Conservation (phyloP, 1,139 yeast genomes). For the Blastobotrys persicus region DNA sequence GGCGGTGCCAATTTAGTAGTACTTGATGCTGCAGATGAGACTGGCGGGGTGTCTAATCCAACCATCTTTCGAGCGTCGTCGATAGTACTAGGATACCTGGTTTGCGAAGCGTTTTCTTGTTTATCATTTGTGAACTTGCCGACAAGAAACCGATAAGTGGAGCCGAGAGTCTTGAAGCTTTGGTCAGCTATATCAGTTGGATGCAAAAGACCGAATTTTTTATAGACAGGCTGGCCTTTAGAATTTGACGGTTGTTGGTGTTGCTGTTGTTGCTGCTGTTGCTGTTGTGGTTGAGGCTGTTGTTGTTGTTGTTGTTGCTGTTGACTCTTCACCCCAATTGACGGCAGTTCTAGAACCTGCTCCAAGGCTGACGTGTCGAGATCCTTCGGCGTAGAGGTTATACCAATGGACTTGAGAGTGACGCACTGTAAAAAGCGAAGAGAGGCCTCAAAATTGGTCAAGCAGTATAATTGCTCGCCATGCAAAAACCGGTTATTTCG, state of each 20-base stretch:
- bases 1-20: constrained; percentile 15
- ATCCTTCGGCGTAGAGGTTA: constrained; percentile 19
- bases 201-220: constrained; percentile 2
- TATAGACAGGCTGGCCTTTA: not conserved
- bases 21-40: constrained; percentile 4
- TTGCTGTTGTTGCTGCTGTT: not conserved
- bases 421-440: constrained; percentile 52
- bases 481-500: constrained; percentile 46
- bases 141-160: constrained; percentile 35
- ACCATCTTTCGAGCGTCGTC: constrained; percentile 31
- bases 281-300: constrained; percentile 1
- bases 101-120: constrained; percentile 12
- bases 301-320: constrained; percentile 1
- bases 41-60: constrained; percentile 23
- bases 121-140: constrained; percentile 28
- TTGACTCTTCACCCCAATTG: not conserved
- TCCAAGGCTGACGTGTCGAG: constrained; percentile 16
- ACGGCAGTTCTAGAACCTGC: not conserved
- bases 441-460: constrained; percentile 66
- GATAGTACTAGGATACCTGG: constrained; percentile 29
- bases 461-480: constrained; percentile 55
- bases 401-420: constrained; percentile 42
- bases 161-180: constrained; percentile 34
- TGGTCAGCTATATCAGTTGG: constrained; percentile 30
- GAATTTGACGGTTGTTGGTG: constrained; percentile 7